Evolutionary conservation across 2,329 filamentous ascomycete genomes (phyloP), one percentile per base, ranked within the genome.

Genomic region (Alternaria sp.): DNA sequence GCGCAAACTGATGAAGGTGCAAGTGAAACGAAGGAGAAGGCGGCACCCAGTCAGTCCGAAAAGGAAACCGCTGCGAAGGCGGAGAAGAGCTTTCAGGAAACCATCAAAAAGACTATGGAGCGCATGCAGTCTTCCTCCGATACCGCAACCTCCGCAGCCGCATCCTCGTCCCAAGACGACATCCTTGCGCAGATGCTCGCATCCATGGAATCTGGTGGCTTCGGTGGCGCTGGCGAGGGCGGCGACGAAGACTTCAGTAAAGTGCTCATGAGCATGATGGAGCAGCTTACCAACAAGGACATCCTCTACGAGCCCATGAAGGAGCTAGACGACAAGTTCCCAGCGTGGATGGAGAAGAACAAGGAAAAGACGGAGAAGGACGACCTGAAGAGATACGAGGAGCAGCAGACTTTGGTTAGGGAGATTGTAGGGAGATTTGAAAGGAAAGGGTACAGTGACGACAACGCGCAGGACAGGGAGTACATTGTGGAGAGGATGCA

Each of bases 271-370:
- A 92, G 91, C 54, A 97, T 98, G 93, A 98, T 99, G 94, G 93
- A 98, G 81, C 94, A 99, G 79, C 85, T 99, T 64, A 98, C 95
- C 4, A 97, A 96, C 79, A 98, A 97, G 83, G 95, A 98, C 69
- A 97, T 99, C 64, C 81, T 99, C 51, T 98, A 98, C 77, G 94
- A 99, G 81, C 95, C 95, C 3, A 97, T 99, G 93, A 97, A 97
- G 82, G 95, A 99, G 80, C 83, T 99, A 48, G 83, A 96, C 77
- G 90, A 92, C 54, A 98, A 97, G 79, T 99, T 95, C 75, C 94
- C 94, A 0, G 88, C 81, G 2, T 99, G 95, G 94, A 85, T 99
- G 77, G 86, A 87, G 71, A 90, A 91, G 80, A 94, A 97, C 77
- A 85, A 81, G 41, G 88, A 83, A 24, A 89, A 88, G 52, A 80